A percentile compares a stretch with the other conserved stretches of the same genome.
These are phyloP conservation scores for Cryptococcus floricola DNA, from an alignment of 1,284 basidiomycete species.

Conservation along the genomic window DNA sequence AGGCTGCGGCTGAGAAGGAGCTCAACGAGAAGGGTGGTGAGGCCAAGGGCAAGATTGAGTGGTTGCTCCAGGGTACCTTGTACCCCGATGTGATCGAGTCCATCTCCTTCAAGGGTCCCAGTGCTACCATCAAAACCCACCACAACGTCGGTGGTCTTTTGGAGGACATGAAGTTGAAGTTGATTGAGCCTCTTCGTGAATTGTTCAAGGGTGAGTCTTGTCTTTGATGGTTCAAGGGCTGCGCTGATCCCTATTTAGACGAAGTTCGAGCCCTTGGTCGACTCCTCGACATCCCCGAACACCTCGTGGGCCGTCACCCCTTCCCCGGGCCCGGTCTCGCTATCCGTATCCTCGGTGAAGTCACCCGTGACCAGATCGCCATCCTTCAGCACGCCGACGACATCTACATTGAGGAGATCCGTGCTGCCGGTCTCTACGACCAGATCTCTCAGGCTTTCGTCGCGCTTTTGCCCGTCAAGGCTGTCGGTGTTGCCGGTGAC, in stretches of 20 bases:
- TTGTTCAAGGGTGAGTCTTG: constrained; percentile 82
- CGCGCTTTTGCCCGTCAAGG: constrained; percentile 91
- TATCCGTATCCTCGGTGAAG: constrained; percentile 95
- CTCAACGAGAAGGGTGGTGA: constrained; percentile 63
- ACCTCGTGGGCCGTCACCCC: constrained; percentile 94
- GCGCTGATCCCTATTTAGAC: constrained; percentile 56
- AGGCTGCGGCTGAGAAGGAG: constrained; percentile 70
- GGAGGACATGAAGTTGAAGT: constrained; percentile 97
- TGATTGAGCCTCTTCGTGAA: constrained; percentile 96
- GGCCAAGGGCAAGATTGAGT: constrained; percentile 88
- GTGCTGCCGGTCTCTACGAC: constrained; percentile 85
- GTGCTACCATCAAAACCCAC: constrained; percentile 99
- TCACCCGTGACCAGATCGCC: constrained; percentile 86
- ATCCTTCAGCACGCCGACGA: constrained; percentile 92
- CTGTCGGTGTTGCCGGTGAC: constrained; percentile 98
- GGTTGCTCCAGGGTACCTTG: constrained; percentile 95
- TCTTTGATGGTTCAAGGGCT: background rate
- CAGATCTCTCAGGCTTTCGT: constrained; percentile 97
- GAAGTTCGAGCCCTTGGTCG: constrained; percentile 93
- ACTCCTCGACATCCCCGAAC: constrained; percentile 84
- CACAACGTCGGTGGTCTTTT: constrained; percentile 97
- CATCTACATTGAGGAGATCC: constrained; percentile 98
- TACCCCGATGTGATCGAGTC: constrained; percentile 99
- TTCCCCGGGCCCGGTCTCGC: constrained; percentile 98
- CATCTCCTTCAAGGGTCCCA: constrained; percentile 99